Base-by-base conservation (phyloP, 108 stramenopile species). In the Conticribra weissflogii region DNA sequence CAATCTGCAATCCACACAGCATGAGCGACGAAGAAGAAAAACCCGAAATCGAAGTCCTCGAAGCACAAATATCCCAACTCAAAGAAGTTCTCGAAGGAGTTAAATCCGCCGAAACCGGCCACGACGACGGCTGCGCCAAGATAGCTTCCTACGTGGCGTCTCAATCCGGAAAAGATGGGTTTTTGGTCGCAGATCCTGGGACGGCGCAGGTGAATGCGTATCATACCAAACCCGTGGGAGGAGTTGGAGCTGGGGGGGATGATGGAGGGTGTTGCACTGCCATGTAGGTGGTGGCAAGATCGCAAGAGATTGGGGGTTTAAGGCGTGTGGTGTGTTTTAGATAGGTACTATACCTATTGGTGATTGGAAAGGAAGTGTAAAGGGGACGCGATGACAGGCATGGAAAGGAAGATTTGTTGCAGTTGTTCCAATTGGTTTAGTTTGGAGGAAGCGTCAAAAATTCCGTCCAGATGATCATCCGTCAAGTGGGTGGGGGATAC, bases 21-120 rank as follows among this genome's bases (percentile, higher is more conserved):
- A 71, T 71, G 70, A 47, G 31, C 19, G 70, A 61, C 14, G 3
- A 44, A 28, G 70, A 41, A 2, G 70, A 71, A 61, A 4, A 19
- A n/a, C 32, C 59, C 59, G 52, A 61, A 51, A 52, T 71, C 59
- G 52, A 71, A 0, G 18, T 53, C 22, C 70, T 71, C 21, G 61
- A 52, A 33, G 23, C 29, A 16, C 51, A 60, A 60, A 61, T 71
- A 14, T 45, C 59, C 25, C 49, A 60, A 18, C 59, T 71, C 30
- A 71, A 71, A 51, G n/a, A 48, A 53, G 31, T 61, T 23, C 70
- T 71, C 16, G 59, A 27, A 22, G 70, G 47, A 0, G 58, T 71
- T 0, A 49, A 60, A 54, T 34, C 30, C 14, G 49, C 60, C 50
- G 1, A 60, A 9, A 34, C 70, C 22, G 61, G 59, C 18, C 31